Conservation (phyloP, 208 protist species). For the Acanthamoeba castellanii region DNA sequence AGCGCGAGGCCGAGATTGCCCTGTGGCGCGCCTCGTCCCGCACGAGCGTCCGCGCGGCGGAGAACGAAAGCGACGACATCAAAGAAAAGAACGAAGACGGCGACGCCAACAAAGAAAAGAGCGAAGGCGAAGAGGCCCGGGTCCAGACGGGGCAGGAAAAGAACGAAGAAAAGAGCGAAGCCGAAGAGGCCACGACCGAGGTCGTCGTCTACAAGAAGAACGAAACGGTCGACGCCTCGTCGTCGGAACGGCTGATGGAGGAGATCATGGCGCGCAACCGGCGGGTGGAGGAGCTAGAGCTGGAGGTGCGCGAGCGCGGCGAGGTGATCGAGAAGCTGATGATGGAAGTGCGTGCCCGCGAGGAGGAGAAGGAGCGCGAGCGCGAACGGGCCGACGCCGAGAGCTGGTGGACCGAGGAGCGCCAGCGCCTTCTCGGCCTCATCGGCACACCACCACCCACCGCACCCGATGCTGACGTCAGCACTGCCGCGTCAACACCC, state of each 20-base stretch:
- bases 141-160: background rate
- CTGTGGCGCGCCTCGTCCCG: background rate
- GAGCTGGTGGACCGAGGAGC: background rate
- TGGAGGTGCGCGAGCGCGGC: background rate
- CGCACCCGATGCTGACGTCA: background rate
- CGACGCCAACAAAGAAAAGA: too few relatives aligned
- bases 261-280: slow-evolving; percentile 7
- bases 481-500: background rate
- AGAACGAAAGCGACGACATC: too few relatives aligned
- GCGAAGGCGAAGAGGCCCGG: too few relatives aligned
- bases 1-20: background rate
- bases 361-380: background rate
- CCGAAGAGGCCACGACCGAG: background rate
- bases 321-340: slow-evolving; percentile 19
- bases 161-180: background rate
- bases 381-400: background rate
- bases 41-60: background rate
- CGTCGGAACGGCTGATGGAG: background rate
- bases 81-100: background rate
- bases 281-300: background rate
- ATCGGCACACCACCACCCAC: background rate
- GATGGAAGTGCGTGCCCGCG: background rate
- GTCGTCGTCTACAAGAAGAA: background rate
- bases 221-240: background rate
- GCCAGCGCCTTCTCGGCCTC: background rate